phyloP scores from a whole-genome alignment of 2,329 filamentous ascomycete species.

The Elsinoe necatrix region DNA sequence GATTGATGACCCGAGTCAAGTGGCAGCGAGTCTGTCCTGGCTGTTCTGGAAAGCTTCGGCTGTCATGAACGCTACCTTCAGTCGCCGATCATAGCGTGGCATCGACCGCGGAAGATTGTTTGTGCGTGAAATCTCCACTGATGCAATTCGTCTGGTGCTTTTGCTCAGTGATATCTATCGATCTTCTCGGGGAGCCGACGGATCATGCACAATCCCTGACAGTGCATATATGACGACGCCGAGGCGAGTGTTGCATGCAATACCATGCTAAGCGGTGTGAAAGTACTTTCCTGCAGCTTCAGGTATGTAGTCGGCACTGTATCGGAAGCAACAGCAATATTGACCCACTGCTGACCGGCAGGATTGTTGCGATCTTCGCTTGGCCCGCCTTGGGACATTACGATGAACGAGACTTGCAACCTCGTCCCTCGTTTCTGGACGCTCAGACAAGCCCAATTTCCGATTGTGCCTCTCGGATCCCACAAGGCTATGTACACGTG shows the following conservation, averaged over 20 bases:
- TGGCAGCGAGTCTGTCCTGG: background rate
- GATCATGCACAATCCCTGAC: conserved; percentile 5
- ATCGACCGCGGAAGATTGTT: background rate
- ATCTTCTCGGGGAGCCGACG: background rate
- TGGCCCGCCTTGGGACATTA: background rate
- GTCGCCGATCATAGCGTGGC: conserved; percentile 10
- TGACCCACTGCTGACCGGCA: background rate
- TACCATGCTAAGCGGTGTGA: background rate
- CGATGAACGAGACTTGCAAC: background rate
- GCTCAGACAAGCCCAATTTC: background rate
- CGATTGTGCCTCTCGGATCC: background rate
- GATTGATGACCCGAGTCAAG: background rate
- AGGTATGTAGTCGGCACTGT: background rate
- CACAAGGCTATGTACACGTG: background rate
- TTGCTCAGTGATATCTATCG: background rate
- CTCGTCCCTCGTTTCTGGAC: background rate
- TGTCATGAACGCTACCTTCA: background rate
- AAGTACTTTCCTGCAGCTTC: background rate
- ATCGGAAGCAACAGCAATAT: background rate
- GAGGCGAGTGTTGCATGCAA: background rate
- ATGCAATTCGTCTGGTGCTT: background rate
- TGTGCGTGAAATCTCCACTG: background rate
- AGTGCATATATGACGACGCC: background rate
- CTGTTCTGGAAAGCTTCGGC: background rate
- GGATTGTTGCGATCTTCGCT: background rate